These are phyloP conservation scores for Eutrema salsugineum DNA, from an alignment of 441 rosid species.

Conservation along the genomic window DNA sequence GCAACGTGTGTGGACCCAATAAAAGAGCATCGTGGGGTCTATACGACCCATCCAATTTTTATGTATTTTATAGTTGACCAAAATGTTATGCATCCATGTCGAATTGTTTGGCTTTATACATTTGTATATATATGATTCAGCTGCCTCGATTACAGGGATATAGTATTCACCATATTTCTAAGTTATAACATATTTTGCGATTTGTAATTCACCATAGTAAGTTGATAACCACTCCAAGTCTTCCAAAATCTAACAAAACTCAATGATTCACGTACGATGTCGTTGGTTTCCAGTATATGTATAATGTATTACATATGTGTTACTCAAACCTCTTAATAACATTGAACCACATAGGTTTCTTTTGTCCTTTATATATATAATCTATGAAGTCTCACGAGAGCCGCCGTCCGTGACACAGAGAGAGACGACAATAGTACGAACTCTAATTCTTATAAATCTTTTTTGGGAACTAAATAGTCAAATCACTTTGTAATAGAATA, in stretches of 20 bases:
- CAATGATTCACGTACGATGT: neutral
- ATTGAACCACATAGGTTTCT: neutral
- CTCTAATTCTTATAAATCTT: constrained; percentile 10
- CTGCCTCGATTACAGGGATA: neutral
- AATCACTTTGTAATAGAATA: constrained; percentile 7
- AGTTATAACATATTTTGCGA: neutral
- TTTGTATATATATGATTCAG: too few relatives aligned
- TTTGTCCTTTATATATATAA: neutral
- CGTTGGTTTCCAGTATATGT: neutral
- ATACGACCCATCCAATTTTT: neutral
- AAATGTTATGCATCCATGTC: neutral
- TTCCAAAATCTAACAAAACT: neutral
- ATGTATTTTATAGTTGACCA: constrained; percentile 11
- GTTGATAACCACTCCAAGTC: neutral
- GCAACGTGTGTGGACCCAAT: constrained; percentile 26
- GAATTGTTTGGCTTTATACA: neutral
- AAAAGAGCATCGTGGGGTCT: constrained; percentile 16
- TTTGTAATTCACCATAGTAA: neutral
- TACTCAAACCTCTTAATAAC: neutral
- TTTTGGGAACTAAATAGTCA: constrained; percentile 1
- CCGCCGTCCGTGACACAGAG: constrained; percentile 30
- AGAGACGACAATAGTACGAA: constrained; percentile 16
- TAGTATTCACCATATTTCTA: neutral
- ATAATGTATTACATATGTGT: neutral
- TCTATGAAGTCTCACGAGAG: constrained; percentile 10